Evolutionary conservation across 1,139 yeast genomes (phyloP), one percentile per base, ranked within the genome.

Genomic region (Nakaseomyces glabratus): DNA sequence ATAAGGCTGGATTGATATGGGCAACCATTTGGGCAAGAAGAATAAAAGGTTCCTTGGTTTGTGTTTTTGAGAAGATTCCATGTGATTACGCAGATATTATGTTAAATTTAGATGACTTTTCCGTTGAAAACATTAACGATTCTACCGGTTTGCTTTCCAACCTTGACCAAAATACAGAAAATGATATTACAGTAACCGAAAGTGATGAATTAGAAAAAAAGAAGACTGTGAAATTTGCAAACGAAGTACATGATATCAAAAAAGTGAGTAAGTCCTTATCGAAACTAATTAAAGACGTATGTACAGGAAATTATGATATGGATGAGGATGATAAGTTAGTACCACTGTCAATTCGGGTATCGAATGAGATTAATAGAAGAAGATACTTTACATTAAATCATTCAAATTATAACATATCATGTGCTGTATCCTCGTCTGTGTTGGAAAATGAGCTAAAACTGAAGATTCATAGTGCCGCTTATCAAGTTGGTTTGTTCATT

Each of bases 21-120:
- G 78, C 88, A 3, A 78, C 88, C 1, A 59, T 86, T 39, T 88
- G 96, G 95, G 93, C 93, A 0, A 86, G 85, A 51, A 67, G 73
- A 39, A 76, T 76, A 46, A 77, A 78, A 2, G 74, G 73, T 35
- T 61, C 82, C 40, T 69, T 86, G 35, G 80, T 85, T 30, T 78
- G 93, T 63, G 85, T 84, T 63, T 77, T 88, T 54, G 95, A 86
- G 49, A 93, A 84, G 52, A 82, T 84, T 21, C 82, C 84, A 1
- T 80, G 93, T 55, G 93, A 82, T 57, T 79, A 82, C 4, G 71
- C 82, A 41, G 84, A 78, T 48, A 60, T 82, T 7, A 62, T 71
- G 13, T 60, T 76, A 21, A 46, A 47, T 31, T 28, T 50, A 20
- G 45, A 45, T 11, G 51, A 49, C 33, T 49, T 43, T 39, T 39